These are phyloP conservation scores for Spirogloea muscicola DNA, from an alignment of 139 green algal species.

Conservation along the genomic window DNA sequence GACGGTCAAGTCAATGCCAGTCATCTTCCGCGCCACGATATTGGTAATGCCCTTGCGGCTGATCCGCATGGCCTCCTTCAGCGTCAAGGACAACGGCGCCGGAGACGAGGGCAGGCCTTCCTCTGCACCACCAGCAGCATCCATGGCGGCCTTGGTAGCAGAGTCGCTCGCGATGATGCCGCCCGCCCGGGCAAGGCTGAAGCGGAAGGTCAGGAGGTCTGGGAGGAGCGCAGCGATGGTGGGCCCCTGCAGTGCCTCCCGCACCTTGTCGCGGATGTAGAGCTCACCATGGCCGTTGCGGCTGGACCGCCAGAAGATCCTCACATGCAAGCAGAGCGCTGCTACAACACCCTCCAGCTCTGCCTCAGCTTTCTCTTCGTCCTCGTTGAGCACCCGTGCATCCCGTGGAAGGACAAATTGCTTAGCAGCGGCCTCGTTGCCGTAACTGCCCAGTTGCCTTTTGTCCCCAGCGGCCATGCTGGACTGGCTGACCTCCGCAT, in stretches of 20 bases:
- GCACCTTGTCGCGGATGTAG: constrained; percentile 13
- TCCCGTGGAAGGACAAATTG: no score
- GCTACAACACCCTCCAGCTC: constrained; percentile 1
- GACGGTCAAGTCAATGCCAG: constrained; percentile 23
- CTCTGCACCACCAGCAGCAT: no score
- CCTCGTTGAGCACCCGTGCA: no score
- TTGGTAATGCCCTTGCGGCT: no score
- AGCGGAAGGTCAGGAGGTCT: constrained; percentile 29
- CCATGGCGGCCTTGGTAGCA: no score
- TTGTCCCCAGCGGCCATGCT: no score
- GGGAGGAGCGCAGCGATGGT: constrained; percentile 22
- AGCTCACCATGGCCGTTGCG: constrained; percentile 28
- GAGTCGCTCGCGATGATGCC: no score
- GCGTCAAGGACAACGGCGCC: no score
- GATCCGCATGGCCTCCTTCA: no score
- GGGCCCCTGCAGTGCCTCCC: constrained; percentile 25
- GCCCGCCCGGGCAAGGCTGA: constrained; percentile 12
- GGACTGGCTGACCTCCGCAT: background rate
- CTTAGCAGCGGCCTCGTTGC: no score
- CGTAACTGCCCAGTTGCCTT: no score
- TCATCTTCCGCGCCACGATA: constrained; percentile 38
- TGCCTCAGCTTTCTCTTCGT: background rate
- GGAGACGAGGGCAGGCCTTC: no score
- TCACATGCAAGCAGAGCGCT: constrained; percentile 26
- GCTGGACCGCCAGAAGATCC: constrained; percentile 28